These are phyloP conservation scores for Dicorynia guianensis DNA, from an alignment of 306 rosid species.

Conservation along the genomic window DNA sequence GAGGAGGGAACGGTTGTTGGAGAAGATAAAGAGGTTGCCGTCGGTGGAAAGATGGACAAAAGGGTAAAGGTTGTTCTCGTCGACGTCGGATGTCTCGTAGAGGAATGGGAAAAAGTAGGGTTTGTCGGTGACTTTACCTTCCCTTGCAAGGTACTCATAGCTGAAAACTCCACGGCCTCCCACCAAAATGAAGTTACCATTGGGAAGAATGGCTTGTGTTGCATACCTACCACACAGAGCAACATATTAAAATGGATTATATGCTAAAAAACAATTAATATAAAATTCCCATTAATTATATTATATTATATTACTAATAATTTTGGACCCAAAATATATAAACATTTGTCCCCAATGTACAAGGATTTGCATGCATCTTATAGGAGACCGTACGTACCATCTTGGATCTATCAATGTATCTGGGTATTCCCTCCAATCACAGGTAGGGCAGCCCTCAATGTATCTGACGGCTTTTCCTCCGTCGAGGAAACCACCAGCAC, in stretches of 20 bases:
- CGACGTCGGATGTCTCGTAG: slow-evolving; percentile 75
- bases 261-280: no score
- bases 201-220: slow-evolving; percentile 61
- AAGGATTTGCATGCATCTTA: no score
- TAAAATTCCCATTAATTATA: no score
- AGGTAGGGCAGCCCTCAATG: slow-evolving; percentile 45
- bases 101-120: slow-evolving; percentile 57
- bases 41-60: slow-evolving; percentile 70
- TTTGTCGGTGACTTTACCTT: slow-evolving; percentile 32
- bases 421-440: slow-evolving; percentile 63
- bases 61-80: slow-evolving; percentile 93
- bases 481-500: slow-evolving; percentile 69
- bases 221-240: slow-evolving; percentile 58
- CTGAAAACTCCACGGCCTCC: slow-evolving; percentile 82
- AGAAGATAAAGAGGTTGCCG: slow-evolving; percentile 75
- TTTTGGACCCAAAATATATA: no score
- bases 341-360: no score
- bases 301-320: no score
- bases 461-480: slow-evolving; percentile 66
- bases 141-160: slow-evolving; percentile 66
- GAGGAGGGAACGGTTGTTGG: slow-evolving; percentile 83
- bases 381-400: slow-evolving; percentile 54
- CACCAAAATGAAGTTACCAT: slow-evolving; percentile 61
- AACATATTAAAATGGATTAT: neutral
- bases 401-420: slow-evolving; percentile 52